These are phyloP conservation scores for Pseudogymnoascus sp. DNA, from an alignment of 2,329 filamentous ascomycete species.

Conservation along the genomic window DNA sequence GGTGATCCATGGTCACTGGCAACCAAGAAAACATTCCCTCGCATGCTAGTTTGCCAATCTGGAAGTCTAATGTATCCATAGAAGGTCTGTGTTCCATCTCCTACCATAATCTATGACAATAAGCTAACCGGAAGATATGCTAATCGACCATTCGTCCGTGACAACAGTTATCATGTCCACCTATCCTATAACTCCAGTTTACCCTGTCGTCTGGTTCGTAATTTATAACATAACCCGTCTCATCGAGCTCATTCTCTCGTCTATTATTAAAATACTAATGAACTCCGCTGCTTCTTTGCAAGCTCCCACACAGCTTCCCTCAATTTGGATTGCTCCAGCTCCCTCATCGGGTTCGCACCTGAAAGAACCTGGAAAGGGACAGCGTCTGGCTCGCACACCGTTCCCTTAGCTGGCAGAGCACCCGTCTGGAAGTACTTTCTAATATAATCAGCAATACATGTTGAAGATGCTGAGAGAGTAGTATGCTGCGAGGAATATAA, in stretches of 20 bases:
- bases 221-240: background rate
- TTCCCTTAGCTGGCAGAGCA: constrained; percentile 35
- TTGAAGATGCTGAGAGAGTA: constrained; percentile 28
- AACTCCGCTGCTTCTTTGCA: background rate
- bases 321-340: background rate
- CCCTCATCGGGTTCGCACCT: background rate
- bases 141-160: background rate
- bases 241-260: background rate
- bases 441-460: constrained; percentile 29
- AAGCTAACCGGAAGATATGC: background rate
- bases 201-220: background rate
- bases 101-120: background rate
- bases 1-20: background rate
- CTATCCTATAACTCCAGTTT: background rate
- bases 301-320: background rate
- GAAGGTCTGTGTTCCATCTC: background rate
- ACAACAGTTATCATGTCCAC: background rate
- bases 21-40: background rate
- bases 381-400: constrained; percentile 39
- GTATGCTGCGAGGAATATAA: constrained; percentile 37
- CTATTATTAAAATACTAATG: background rate
- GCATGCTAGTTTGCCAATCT: background rate
- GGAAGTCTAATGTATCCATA: background rate
- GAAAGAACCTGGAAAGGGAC: constrained; percentile 31
- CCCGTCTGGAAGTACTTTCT: constrained; percentile 34